A percentile compares a stretch with the other conserved stretches of the same genome.
Evolutionary conservation across 805 yeast genomes (phyloP).

Genomic region (Saturnispora besseyi): DNA sequence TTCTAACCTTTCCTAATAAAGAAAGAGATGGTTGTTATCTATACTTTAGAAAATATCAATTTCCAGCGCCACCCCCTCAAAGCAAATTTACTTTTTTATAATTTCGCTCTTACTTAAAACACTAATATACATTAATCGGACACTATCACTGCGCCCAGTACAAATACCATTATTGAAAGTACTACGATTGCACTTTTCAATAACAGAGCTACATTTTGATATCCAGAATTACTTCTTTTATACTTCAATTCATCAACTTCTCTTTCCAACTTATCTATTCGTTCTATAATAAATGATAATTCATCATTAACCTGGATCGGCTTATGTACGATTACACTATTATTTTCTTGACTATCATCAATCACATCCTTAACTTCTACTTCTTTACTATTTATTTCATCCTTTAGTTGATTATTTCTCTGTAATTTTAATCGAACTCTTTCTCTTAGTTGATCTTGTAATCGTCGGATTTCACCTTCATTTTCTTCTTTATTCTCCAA

Average conservation of each 20-base stretch:
- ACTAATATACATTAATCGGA: conserved; percentile 1
- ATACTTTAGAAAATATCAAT: background rate
- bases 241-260: background rate
- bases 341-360: background rate
- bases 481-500: too few species aligned
- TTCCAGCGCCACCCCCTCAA: background rate
- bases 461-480: background rate
- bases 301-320: background rate
- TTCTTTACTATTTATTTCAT: background rate
- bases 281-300: background rate
- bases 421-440: background rate
- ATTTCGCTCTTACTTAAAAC: background rate
- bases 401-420: background rate
- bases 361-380: background rate
- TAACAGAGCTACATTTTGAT: background rate
- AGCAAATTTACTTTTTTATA: background rate
- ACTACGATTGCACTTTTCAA: background rate
- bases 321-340: background rate
- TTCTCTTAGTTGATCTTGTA: conserved; percentile 1
- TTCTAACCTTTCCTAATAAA: background rate
- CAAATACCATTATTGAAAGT: background rate
- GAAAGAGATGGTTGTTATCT: background rate
- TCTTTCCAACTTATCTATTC: background rate
- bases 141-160: background rate
- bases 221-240: background rate